phyloP scores from a whole-genome alignment of 2,329 filamentous ascomycete species.

The Fonsecaea erecta region DNA sequence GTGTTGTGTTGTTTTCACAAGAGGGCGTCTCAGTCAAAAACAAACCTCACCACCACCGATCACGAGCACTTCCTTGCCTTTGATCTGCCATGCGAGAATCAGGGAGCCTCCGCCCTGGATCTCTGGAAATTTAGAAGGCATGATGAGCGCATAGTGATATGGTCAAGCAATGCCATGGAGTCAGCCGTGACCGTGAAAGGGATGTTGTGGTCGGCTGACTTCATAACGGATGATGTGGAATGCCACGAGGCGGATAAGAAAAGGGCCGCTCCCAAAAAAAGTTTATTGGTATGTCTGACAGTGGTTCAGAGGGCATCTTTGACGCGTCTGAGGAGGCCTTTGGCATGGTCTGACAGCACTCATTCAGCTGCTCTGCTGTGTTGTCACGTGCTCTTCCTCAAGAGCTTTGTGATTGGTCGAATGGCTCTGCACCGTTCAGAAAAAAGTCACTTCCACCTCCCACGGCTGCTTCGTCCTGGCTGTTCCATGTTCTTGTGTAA shows the following conservation, averaged over 20 bases:
- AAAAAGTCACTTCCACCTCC: constrained; percentile 12
- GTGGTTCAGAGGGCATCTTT: too few species aligned
- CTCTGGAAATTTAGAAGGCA: constrained; percentile 68
- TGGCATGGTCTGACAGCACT: not conserved
- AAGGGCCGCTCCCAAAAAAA: not conserved
- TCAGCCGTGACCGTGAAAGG: not conserved
- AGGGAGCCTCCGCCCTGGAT: constrained; percentile 90
- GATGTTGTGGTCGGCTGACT: not conserved
- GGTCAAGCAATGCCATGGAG: constrained; percentile 22
- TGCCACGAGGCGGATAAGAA: constrained; percentile 4
- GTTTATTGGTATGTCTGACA: not conserved
- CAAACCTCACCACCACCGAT: constrained; percentile 92
- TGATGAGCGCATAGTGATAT: constrained; percentile 39
- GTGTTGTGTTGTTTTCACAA: constrained; percentile 2
- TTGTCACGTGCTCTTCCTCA: not conserved
- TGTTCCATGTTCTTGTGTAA: not conserved
- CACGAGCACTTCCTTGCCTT: constrained; percentile 85
- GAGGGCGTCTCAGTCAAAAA: constrained; percentile 21
- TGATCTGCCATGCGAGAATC: constrained; percentile 94
- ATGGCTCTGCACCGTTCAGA: not conserved
- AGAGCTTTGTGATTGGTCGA: not conserved
- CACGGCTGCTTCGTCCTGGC: constrained; percentile 5
- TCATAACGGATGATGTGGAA: constrained; percentile 26
- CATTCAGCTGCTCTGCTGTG: not conserved
- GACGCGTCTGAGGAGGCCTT: too few species aligned